Base-by-base conservation (phyloP, 2,329 filamentous ascomycete species). In the Penicillium sp. region DNA sequence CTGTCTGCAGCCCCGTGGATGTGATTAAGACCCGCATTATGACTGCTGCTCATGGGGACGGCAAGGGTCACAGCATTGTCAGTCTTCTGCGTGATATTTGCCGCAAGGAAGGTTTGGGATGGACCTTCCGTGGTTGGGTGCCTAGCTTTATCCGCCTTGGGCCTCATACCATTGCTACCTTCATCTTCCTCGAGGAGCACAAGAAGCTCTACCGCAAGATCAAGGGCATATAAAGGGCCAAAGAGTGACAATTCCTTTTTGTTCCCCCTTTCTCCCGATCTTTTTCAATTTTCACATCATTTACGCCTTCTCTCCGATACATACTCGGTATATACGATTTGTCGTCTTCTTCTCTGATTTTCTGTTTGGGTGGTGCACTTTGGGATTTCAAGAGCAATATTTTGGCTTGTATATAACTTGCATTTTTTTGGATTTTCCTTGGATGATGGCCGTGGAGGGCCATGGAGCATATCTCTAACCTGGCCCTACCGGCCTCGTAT, bases 91-190 rank as follows among this genome's bases (percentile, higher is more conserved):
- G 75, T 19, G 77, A 82, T 18, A 82, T 84, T 32, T 81, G 76
- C 53, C 74, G 74, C 47, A 76, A 78, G 46, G 84, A 87, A 67
- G 85, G 85, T 10, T 70, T 84, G 32, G 71, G 76, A 5, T 87
- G 84, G 84, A 82, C 84, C 74, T 87, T 86, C 74, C 80, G 83
- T 61, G 84, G 84, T 26, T 87, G 84, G 84, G 81, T 85, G 14
- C 84, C 84, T 16, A 86, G 84, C 68, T 87, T 87, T 61, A 84
- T 87, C 53, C 78, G 84, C 7, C 70, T 87, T 18, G 84, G 84
- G 2, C 84, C 84, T 26, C 84, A 87, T 67, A 87, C 84, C 0
- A 82, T 87, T 57, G 81, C 82, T 30, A 87, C 84, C 0, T 87
- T 87, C 64, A 61, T 87, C 56, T 87, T 87, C 69, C 73, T 87